Evolutionary conservation across 345 rosid species (phyloP), one percentile per base, ranked within the genome.

Genomic region (Dovyalis caffra): DNA sequence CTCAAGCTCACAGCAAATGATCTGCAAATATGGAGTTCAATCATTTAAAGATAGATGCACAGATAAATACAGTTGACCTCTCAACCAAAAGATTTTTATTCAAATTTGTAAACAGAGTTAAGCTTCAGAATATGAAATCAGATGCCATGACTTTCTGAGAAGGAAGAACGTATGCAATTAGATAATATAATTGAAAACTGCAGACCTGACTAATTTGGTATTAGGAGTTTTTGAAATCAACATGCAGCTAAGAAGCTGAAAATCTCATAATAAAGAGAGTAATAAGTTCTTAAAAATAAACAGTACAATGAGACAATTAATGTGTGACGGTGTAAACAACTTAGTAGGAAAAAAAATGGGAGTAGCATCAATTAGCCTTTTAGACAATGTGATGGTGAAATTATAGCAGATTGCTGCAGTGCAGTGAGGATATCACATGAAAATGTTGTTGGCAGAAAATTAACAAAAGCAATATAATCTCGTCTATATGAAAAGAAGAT

Each of bases 21-120:
- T 90, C 91, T 88, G 91, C 90, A 88, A 83, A 79, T 81, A 84
- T 71, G 72, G 81, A 84, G 80, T 78, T 81, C 89, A 84, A 71
- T 69, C 62, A 77, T 60, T 73, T 77, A 75, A 83, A 37, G 63
- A 47, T 53, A 75, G 64, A 66, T 76, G 62, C 83, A 73, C 57
- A 64, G 70, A 82, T 70, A 76, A 75, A 25, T 25, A 73, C 65
- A 11, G 2, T 45, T 47, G 70, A 64, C 75, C 61, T 67, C 66
- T 34, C 60, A 37, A 23, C 35, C n/a, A 65, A 60, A 53, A 76
- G 12, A 40, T 34, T 70, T 57, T 28, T 1, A 29, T 20, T 28
- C n/a, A 66, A 74, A n/a, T 12, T 25, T 49, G 29, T 35, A 66
- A 74, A 4, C 21, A 66, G 33, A 70, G 40, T 25, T 32, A 72